Percentiles rank a stretch among this genome's conserved stretches.
Evolutionary conservation across 805 yeast species (phyloP).

Genomic region (Saturnispora sanitii): DNA sequence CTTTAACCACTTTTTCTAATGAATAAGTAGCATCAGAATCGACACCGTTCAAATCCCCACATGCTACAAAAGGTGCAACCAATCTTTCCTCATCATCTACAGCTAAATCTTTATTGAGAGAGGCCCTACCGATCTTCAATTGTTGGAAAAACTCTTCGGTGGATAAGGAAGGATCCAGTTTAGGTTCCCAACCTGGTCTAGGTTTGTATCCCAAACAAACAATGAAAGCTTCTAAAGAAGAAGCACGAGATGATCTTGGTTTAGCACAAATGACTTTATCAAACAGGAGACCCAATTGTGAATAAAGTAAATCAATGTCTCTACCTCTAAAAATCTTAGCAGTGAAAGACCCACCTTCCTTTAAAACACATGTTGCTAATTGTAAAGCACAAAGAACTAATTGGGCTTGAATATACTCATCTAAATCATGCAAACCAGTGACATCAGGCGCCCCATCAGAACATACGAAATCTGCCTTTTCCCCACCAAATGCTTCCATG

Average conservation of each 20-base stretch:
- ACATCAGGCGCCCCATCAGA: constrained; percentile 99
- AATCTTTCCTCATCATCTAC: constrained; percentile 53
- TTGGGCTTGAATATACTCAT: constrained; percentile 95
- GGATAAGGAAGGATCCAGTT: constrained; percentile 37
- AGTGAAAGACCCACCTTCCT: constrained; percentile 87
- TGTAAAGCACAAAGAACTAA: constrained; percentile 84
- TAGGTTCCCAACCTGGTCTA: constrained; percentile 75
- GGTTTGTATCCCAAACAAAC: constrained; percentile 88
- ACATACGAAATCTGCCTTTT: constrained; percentile 89
- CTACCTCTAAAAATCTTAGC: constrained; percentile 96
- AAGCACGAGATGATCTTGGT: constrained; percentile 91
- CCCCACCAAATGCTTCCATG: constrained; percentile 76
- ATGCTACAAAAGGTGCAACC: constrained; percentile 88
- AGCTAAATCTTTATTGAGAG: constrained; percentile 36
- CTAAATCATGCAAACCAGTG: constrained; percentile 92
- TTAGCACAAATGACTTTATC: constrained; percentile 89
- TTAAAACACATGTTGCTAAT: constrained; percentile 77
- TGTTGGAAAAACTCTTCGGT: constrained; percentile 79
- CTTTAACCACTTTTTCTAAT: constrained; percentile 33
- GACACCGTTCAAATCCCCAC: constrained; percentile 77
- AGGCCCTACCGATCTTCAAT: constrained; percentile 44
- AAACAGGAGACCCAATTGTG: constrained; percentile 82
- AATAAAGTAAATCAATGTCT: constrained; percentile 85
- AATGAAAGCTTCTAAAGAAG: constrained; percentile 87
- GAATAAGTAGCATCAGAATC: constrained; percentile 95